phyloP scores from a whole-genome alignment of 2,329 filamentous ascomycete species.

The Ceratocystis cubensis region DNA sequence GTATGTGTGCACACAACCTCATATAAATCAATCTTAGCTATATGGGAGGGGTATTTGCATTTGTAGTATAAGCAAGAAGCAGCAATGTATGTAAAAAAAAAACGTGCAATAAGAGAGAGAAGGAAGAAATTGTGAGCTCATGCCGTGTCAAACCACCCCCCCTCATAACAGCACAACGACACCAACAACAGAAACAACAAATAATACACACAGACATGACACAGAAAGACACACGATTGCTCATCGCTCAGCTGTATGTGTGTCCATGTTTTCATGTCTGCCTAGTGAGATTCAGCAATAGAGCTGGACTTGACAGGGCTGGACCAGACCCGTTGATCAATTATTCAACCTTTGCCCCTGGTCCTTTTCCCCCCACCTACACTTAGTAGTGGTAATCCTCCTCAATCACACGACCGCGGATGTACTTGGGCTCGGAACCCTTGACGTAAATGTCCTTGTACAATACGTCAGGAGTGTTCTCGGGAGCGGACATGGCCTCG shows the following conservation, averaged over 20 bases:
- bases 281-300: background rate
- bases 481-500: slow-evolving; percentile 74
- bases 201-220: background rate
- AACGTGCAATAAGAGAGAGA: background rate
- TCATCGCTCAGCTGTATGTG: slow-evolving; percentile 23
- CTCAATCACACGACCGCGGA: slow-evolving; percentile 76
- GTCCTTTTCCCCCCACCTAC: background rate
- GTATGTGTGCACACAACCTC: no score
- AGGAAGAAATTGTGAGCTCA: background rate
- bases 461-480: slow-evolving; percentile 67
- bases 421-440: slow-evolving; percentile 75
- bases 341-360: background rate
- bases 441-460: slow-evolving; percentile 94
- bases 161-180: background rate
- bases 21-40: no score
- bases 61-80: background rate
- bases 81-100: slow-evolving; percentile 3
- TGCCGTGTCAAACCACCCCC: background rate
- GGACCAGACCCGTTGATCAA: background rate
- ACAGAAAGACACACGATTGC: slow-evolving; percentile 22
- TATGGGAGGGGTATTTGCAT: background rate
- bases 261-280: background rate
- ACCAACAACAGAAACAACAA: background rate
- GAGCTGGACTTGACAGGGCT: background rate
- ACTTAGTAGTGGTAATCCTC: slow-evolving; percentile 72